phyloP scores from a whole-genome alignment of 1,139 yeast species.

The Saccharomyces hybrid region DNA sequence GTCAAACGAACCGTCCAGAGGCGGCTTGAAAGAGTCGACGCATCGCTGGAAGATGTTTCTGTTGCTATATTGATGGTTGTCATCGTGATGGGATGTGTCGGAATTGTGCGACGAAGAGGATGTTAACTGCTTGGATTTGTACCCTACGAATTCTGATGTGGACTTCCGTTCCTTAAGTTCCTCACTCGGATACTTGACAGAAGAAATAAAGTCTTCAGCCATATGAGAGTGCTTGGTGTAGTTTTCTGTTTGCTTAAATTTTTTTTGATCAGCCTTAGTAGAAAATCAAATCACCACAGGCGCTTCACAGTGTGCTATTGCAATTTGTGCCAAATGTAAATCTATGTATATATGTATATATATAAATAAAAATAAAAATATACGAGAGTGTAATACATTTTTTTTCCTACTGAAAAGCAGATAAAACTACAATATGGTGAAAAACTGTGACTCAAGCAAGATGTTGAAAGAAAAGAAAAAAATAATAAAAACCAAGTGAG shows the following conservation, averaged over 20 bases:
- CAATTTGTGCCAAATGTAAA: too few species aligned
- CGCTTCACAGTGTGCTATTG: neutral
- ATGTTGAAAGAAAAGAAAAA: neutral
- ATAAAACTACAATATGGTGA: neutral
- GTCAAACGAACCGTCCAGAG: constrained; percentile 17
- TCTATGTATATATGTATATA: neutral
- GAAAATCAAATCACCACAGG: neutral
- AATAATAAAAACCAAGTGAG: neutral
- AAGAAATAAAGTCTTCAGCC: neutral
- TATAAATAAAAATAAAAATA: neutral
- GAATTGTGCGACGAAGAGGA: neutral
- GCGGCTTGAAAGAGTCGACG: constrained; percentile 19
- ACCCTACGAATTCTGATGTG: neutral
- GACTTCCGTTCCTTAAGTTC: neutral
- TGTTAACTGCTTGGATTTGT: neutral
- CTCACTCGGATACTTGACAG: neutral
- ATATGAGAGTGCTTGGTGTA: neutral
- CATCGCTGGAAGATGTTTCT: constrained; percentile 11
- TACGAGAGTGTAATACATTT: neutral
- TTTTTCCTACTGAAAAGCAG: neutral
- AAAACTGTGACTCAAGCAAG: neutral
- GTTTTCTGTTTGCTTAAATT: neutral
- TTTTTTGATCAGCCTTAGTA: neutral
- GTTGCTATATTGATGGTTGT: neutral
- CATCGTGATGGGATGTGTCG: constrained; percentile 1